Conservation (phyloP, 2,329 filamentous ascomycete genomes). For the Pseudogymnoascus sp. region DNA sequence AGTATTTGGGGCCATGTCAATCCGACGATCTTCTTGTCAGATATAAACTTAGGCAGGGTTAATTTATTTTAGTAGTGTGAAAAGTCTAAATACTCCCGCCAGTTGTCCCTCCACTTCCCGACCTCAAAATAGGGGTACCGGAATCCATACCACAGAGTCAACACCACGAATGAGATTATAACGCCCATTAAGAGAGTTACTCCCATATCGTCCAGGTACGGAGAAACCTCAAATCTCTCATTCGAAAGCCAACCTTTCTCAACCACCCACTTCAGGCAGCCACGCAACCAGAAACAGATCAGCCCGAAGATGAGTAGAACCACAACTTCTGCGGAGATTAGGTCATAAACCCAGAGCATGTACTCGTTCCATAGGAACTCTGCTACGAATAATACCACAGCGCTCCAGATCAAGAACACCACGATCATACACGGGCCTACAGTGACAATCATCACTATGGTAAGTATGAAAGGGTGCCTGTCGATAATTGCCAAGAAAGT, state of each 20-base stretch:
- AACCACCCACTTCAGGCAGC: not conserved
- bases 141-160: not conserved
- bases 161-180: not conserved
- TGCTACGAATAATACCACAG: not conserved
- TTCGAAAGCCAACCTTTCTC: not conserved
- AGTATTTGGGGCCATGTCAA: too few species aligned
- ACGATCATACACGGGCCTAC: not conserved
- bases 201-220: not conserved
- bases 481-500: not conserved
- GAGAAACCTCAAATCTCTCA: not conserved
- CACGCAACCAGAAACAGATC: not conserved
- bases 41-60: not conserved
- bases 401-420: not conserved
- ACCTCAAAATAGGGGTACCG: not conserved
- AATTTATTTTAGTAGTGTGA: not conserved
- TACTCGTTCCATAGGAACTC: too few species aligned
- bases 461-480: not conserved
- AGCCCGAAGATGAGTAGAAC: not conserved
- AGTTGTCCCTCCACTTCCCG: not conserved
- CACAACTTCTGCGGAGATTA: not conserved
- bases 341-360: not conserved
- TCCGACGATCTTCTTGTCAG: too few species aligned
- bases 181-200: not conserved
- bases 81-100: not conserved
- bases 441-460: not conserved